Conservation (phyloP, 140 eudicot species). For the Cichorium intybus region DNA sequence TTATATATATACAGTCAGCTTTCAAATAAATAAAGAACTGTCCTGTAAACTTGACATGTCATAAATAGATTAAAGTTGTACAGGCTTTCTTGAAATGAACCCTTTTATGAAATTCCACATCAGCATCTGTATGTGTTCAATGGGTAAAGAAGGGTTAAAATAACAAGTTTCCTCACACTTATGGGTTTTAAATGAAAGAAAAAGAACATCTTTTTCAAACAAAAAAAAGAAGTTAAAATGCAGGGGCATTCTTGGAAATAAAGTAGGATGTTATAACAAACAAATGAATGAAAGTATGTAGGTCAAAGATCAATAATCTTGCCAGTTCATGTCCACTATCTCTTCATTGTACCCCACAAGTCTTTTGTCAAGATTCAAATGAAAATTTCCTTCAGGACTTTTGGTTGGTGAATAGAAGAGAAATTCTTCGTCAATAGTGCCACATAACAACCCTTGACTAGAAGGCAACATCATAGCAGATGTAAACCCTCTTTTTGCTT, state of each 20-base stretch:
- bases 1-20: too few species aligned
- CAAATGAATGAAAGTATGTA: background rate
- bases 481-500: slow-evolving; percentile 74
- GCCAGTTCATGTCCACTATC: slow-evolving; percentile 91
- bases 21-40: too few species aligned
- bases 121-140: too few species aligned
- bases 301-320: background rate
- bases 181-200: too few species aligned
- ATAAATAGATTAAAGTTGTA: too few species aligned
- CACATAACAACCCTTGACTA: slow-evolving; percentile 72
- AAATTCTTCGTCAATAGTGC: slow-evolving; percentile 90
- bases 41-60: too few species aligned
- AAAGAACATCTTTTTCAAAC: too few species aligned
- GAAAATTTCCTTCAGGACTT: slow-evolving; percentile 45
- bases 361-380: slow-evolving; percentile 53
- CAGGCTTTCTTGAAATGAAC: too few species aligned
- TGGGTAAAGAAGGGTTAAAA: too few species aligned
- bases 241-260: background rate
- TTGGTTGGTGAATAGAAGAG: slow-evolving; percentile 54
- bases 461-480: slow-evolving; percentile 87
- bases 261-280: background rate
- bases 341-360: slow-evolving; percentile 95
- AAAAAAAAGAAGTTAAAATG: too few species aligned
- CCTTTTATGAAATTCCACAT: too few species aligned
- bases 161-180: too few species aligned